These are phyloP conservation scores for Hyphopichia homilentoma DNA, from an alignment of 805 yeast species.

Conservation along the genomic window DNA sequence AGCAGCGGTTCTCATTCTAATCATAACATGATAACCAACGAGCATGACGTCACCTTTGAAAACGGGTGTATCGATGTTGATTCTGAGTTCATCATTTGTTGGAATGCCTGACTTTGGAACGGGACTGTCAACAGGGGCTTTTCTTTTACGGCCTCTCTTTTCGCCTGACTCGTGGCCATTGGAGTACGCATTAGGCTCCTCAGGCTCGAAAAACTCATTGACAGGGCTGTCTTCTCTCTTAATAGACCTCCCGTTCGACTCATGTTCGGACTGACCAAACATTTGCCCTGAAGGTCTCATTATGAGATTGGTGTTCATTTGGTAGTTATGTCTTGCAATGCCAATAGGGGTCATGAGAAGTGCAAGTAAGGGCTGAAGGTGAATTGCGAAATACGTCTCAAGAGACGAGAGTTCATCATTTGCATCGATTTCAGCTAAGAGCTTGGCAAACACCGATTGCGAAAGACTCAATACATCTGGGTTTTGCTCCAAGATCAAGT, in stretches of 20 bases:
- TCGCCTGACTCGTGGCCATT: conserved; percentile 21
- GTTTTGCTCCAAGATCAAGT: conserved; percentile 86
- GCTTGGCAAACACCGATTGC: conserved; percentile 51
- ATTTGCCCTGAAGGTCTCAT: conserved; percentile 73
- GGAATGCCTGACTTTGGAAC: conserved; percentile 36
- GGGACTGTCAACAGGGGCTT: conserved; percentile 16
- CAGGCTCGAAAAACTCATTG: conserved; percentile 7
- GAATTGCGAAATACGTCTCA: conserved; percentile 52
- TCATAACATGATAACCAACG: conserved; percentile 70
- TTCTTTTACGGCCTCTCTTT: conserved; percentile 49
- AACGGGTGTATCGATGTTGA: conserved; percentile 92
- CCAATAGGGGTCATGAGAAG: conserved; percentile 93
- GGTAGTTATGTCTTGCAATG: conserved; percentile 80
- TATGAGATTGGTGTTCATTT: conserved; percentile 72
- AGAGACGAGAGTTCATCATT: conserved; percentile 34
- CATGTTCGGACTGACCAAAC: conserved; percentile 18
- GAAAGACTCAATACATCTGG: conserved; percentile 64
- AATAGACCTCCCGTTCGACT: not conserved
- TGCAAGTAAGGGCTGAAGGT: conserved; percentile 57
- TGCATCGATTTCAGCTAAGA: conserved; percentile 46
- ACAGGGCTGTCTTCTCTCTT: conserved; percentile 1
- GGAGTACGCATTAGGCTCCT: conserved; percentile 9
- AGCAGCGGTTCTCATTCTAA: conserved; percentile 72
- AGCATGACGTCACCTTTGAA: conserved; percentile 86
- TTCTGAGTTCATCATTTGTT: conserved; percentile 52